phyloP scores from a whole-genome alignment of 2,329 filamentous ascomycete species.

The Monosporascus cannonballus region DNA sequence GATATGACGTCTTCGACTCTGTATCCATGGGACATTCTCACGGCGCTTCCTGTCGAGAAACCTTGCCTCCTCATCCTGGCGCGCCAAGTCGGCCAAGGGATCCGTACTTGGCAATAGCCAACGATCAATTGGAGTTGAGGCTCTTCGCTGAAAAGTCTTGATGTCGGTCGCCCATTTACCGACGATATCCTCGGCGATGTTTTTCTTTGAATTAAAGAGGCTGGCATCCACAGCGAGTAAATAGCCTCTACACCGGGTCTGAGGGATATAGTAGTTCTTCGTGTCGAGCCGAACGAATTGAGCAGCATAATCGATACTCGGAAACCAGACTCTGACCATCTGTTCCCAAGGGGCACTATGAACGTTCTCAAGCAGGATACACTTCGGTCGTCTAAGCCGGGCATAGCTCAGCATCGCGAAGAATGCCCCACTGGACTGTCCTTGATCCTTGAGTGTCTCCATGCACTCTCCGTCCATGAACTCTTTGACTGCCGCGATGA shows the following conservation, averaged over 20 bases:
- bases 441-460: slow-evolving; percentile 51
- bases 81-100: slow-evolving; percentile 42
- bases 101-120: slow-evolving; percentile 56
- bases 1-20: slow-evolving; percentile 55
- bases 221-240: slow-evolving; percentile 47
- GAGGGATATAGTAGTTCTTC: slow-evolving; percentile 68
- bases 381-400: slow-evolving; percentile 46
- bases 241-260: slow-evolving; percentile 58
- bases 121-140: slow-evolving; percentile 55
- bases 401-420: slow-evolving; percentile 54
- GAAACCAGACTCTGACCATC: slow-evolving; percentile 35
- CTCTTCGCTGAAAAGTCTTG: slow-evolving; percentile 41
- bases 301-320: slow-evolving; percentile 49
- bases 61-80: slow-evolving; percentile 38
- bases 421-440: slow-evolving; percentile 63
- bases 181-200: slow-evolving; percentile 19
- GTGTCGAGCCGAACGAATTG: slow-evolving; percentile 51
- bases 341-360: slow-evolving; percentile 50
- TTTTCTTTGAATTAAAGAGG: slow-evolving; percentile 19
- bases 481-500: slow-evolving; percentile 1
- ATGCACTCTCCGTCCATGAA: slow-evolving; percentile 39
- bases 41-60: slow-evolving; percentile 19
- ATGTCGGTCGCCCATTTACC: slow-evolving; percentile 40
- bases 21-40: slow-evolving; percentile 42
- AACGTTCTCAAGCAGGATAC: slow-evolving; percentile 72